Conservation (phyloP, 2,329 filamentous ascomycete species). For the Alternaria angustiovoidea region DNA sequence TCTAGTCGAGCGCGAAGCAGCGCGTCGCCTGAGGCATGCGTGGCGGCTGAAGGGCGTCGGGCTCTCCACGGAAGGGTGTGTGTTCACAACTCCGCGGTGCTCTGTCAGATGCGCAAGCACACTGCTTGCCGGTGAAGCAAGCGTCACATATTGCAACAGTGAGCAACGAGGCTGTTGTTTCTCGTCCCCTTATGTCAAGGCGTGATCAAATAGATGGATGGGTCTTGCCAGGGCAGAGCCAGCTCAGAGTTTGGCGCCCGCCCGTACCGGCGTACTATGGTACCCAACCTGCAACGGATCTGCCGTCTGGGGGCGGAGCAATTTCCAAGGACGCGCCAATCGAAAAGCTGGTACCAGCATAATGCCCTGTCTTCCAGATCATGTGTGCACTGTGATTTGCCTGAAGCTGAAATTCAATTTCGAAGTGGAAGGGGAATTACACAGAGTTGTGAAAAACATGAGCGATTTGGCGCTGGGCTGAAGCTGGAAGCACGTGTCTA, state of each 20-base stretch:
- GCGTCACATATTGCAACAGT: background rate
- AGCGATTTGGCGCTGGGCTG: constrained; percentile 2
- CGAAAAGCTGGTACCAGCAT: background rate
- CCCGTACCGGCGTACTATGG: background rate
- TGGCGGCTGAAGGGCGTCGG: constrained; percentile 20
- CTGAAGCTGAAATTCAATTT: constrained; percentile 26
- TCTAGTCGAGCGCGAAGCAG: constrained; percentile 24
- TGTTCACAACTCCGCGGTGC: background rate
- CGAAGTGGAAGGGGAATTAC: background rate
- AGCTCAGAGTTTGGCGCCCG: constrained; percentile 6
- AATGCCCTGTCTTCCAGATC: constrained; percentile 4
- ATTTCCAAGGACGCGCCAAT: constrained; percentile 21
- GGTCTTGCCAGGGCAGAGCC: background rate
- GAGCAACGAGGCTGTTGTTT: background rate
- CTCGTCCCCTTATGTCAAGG: background rate
- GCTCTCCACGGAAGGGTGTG: constrained; percentile 8
- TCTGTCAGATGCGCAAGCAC: background rate
- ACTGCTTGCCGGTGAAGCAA: background rate
- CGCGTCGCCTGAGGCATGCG: constrained; percentile 11
- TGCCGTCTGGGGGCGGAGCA: constrained; percentile 24
- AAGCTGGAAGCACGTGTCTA: background rate
- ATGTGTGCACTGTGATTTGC: constrained; percentile 43
- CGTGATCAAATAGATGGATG: background rate
- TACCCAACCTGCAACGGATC: background rate
- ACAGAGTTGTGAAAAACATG: background rate